These are phyloP conservation scores for Lanmaoa rubissima DNA, from an alignment of 768 basidiomycete species.

Conservation along the genomic window DNA sequence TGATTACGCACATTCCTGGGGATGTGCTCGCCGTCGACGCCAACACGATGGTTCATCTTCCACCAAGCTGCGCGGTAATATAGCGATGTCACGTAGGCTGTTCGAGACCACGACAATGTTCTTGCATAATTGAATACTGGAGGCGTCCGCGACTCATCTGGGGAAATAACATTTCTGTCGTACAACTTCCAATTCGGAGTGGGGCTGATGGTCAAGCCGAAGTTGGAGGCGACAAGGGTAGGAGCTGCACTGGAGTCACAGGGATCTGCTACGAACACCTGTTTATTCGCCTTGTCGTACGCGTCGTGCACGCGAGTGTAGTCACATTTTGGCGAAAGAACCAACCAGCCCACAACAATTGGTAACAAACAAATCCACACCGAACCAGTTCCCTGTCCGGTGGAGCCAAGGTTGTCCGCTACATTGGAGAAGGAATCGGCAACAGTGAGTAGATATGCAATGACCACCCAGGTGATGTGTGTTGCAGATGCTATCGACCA, in stretches of 20 bases:
- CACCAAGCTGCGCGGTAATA: constrained; percentile 17
- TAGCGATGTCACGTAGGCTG: constrained; percentile 12
- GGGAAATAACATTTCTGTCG: constrained; percentile 8
- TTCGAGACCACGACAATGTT: constrained; percentile 17
- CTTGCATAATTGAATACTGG: constrained; percentile 27
- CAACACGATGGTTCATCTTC: not conserved
- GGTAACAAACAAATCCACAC: constrained; percentile 45
- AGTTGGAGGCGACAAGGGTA: not conserved
- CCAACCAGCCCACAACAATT: constrained; percentile 40
- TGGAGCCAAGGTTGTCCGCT: constrained; percentile 25
- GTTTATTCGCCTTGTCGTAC: constrained; percentile 13
- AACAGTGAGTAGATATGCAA: constrained; percentile 35
- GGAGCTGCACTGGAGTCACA: not conserved
- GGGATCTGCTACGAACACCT: not conserved
- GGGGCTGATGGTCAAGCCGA: constrained; percentile 12
- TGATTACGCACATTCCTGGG: not conserved
- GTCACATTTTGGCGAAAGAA: constrained; percentile 41
- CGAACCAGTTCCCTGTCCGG: constrained; percentile 40
- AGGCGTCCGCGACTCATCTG: constrained; percentile 22
- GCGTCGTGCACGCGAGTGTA: constrained; percentile 26
- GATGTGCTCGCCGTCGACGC: not conserved
- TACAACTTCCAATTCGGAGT: constrained; percentile 2
- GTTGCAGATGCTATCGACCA: constrained; percentile 40
- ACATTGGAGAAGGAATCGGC: constrained; percentile 17
- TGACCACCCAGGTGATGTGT: constrained; percentile 42